phyloP scores from a whole-genome alignment of 106 monocot genomes.

The Chionographis japonica region DNA sequence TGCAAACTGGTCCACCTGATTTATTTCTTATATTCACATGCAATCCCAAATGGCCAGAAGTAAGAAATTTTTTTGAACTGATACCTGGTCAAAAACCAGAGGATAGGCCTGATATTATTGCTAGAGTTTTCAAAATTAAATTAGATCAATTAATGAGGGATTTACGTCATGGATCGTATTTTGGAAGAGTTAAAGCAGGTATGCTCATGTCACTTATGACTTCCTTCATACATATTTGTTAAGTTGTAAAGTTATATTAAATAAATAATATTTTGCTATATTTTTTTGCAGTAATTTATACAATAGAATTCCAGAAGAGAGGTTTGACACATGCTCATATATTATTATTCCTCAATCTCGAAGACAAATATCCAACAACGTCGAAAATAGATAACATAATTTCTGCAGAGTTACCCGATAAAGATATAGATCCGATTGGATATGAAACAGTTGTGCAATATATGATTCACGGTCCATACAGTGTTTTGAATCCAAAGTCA shows the following conservation, averaged over 20 bases:
- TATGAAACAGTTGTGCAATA: not conserved
- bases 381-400: conserved; percentile 5
- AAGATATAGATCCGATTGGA: not conserved
- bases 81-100: not conserved
- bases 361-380: not conserved
- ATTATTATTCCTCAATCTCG: not conserved
- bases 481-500: not conserved
- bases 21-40: conserved; percentile 20
- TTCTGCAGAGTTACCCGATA: conserved; percentile 19
- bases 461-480: conserved; percentile 20
- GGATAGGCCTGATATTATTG: conserved; percentile 18
- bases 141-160: conserved; percentile 7
- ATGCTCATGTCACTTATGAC: not conserved
- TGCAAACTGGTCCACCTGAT: conserved; percentile 11
- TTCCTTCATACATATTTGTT: not conserved
- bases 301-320: conserved; percentile 21
- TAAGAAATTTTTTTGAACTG: not conserved
- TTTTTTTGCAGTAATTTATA: not conserved
- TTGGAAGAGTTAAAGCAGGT: conserved; percentile 7
- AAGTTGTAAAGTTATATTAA: not conserved
- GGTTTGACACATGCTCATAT: conserved; percentile 23
- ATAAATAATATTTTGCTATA: not conserved
- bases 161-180: conserved; percentile 8
- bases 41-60: conserved; percentile 27
- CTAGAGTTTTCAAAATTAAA: conserved; percentile 21